Evolutionary conservation across 192 early-diverging fungal species (phyloP).

Genomic region (Coemansia pectinata): DNA sequence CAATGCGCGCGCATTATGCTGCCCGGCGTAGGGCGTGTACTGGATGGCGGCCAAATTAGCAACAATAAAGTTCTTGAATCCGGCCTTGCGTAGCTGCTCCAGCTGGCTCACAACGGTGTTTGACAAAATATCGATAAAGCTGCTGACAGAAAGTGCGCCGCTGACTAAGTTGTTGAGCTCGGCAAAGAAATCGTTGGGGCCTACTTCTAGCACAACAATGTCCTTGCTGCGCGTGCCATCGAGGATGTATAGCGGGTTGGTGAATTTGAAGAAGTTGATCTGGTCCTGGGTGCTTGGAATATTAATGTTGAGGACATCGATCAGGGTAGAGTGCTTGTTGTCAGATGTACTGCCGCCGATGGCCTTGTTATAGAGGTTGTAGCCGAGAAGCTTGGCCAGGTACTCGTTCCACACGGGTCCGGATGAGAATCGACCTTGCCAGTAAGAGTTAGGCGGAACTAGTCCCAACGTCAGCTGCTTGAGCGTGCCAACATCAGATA

Average conservation of each 20-base stretch:
- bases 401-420: slow-evolving; percentile 51
- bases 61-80: slow-evolving; percentile 48
- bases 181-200: slow-evolving; percentile 41
- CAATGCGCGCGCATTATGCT: slow-evolving; percentile 13
- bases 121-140: slow-evolving; percentile 27
- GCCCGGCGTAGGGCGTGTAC: slow-evolving; percentile 29
- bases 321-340: slow-evolving; percentile 22
- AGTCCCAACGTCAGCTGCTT: slow-evolving; percentile 25
- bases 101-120: slow-evolving; percentile 28
- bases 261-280: slow-evolving; percentile 38
- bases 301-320: slow-evolving; percentile 19
- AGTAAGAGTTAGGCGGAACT: slow-evolving; percentile 30
- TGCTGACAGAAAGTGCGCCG: slow-evolving; percentile 13
- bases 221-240: slow-evolving; percentile 17
- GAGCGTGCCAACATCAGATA: slow-evolving; percentile 34
- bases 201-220: slow-evolving; percentile 31
- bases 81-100: slow-evolving; percentile 33
- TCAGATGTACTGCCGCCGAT: slow-evolving; percentile 31
- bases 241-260: slow-evolving; percentile 19
- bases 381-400: slow-evolving; percentile 26
- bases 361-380: slow-evolving; percentile 28
- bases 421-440: slow-evolving; percentile 35
- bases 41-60: slow-evolving; percentile 38
- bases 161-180: slow-evolving; percentile 23
- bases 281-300: slow-evolving; percentile 45